Base-by-base conservation (phyloP, 805 yeast species). In the Clavispora fructus region DNA sequence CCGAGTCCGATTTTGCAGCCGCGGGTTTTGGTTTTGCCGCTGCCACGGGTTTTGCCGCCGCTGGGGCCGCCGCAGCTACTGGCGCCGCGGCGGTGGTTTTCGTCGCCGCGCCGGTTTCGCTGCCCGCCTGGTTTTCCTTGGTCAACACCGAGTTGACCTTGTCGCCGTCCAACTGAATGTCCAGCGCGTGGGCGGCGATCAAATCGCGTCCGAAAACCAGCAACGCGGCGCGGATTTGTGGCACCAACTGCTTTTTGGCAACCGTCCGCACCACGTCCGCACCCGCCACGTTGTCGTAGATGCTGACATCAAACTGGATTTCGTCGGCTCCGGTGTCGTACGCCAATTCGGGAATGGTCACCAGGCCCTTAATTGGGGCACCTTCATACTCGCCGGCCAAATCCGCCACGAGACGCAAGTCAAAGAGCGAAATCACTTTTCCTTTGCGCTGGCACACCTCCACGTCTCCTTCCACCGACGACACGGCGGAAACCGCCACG, bases 361-460 rank as follows among this genome's bases (percentile, higher is more conserved):
- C 83, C 16, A 85, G 74, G 27, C 99, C 99, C 40, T 72, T 68
- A 42, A 80, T 81, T 7, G 63, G 67, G 23, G 52, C 50, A 10
- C 57, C 62, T 25, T 58, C 56, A 7, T 42, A 43, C 13, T 42
- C 35, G 6, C 91, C 89, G 7, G 60, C 64, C 56, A 82, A 79
- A n/a, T 72, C 73, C 47, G 91, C 62, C 2, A 77, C 81, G 41
- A 91, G 50, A 50, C 82, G 77, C 61, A 94, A 71, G 59, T 94
- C 99, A 65, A 89, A 94, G 48, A 94, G 68, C 5, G 95, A 86
- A 57, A 94, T 91, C 25, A 92, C 95, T 65, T 92, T 91, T 13
- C 99, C 99, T 66, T 94, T 94, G 58, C 99, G 82, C 71, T 94
- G 99, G 55, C 89, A 85, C 28, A 94, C 98, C 62, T 91, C 99